phyloP scores from a whole-genome alignment of 106 monocot species.

The Agapanthus africanus region DNA sequence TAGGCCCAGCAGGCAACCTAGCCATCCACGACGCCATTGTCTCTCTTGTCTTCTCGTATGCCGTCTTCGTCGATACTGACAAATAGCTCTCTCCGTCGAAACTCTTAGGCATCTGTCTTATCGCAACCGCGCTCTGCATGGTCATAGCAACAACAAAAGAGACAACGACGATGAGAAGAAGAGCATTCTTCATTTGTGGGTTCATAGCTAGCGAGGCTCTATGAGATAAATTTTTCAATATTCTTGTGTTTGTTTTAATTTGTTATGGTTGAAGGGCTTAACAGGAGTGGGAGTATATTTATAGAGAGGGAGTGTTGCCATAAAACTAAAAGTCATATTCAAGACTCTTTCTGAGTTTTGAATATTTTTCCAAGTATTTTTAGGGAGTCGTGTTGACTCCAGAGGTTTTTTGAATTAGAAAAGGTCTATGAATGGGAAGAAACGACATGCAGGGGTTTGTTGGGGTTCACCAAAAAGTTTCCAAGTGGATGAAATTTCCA shows the following conservation, averaged over 20 bases:
- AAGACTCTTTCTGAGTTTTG: not conserved
- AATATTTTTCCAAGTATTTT: not conserved
- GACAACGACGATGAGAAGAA: not conserved
- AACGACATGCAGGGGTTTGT: no score
- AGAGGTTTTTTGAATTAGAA: no score
- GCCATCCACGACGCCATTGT: slow-evolving; percentile 19
- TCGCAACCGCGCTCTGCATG: slow-evolving; percentile 1
- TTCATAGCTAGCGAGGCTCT: not conserved
- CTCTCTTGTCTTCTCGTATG: slow-evolving; percentile 12
- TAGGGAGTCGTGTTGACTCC: not conserved
- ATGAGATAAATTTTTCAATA: not conserved
- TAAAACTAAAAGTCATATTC: not conserved
- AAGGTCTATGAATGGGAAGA: no score
- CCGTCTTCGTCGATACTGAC: not conserved
- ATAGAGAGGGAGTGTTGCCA: not conserved
- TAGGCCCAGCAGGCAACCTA: slow-evolving; percentile 16
- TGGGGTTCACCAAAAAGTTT: not conserved
- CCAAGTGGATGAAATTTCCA: not conserved
- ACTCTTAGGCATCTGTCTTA: slow-evolving; percentile 2
- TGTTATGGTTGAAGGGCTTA: not conserved
- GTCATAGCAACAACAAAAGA: not conserved
- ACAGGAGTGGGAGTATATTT: not conserved
- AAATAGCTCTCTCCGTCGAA: not conserved
- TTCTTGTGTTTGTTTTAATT: not conserved
- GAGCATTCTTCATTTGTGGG: not conserved